Evolutionary conservation across 495 filamentous ascomycete species (phyloP).

Genomic region (Cladorrhinum samala): DNA sequence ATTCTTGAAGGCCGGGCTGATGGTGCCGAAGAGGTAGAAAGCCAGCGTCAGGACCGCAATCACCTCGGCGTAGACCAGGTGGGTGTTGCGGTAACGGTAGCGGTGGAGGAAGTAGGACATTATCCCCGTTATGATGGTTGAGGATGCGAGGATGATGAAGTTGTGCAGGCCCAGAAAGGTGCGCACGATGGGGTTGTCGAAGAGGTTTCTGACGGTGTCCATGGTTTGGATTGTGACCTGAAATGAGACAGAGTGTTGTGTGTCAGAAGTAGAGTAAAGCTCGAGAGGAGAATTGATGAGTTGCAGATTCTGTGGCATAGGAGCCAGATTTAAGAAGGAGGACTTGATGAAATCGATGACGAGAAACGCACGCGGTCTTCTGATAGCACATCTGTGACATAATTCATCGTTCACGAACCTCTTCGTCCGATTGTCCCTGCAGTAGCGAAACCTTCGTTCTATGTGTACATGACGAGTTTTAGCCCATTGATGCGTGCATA

Average conservation of each 20-base stretch:
- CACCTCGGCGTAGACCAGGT: constrained; percentile 20
- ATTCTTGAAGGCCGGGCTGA: constrained; percentile 11
- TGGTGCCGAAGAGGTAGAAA: constrained; percentile 5
- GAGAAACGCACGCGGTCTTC: too few species aligned
- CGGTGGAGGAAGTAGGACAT: constrained; percentile 20
- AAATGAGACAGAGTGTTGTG: background rate
- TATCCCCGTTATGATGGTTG: constrained; percentile 21
- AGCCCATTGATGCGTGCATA: too few species aligned
- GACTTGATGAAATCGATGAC: too few species aligned
- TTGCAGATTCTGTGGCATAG: too few species aligned
- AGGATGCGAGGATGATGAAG: constrained; percentile 22
- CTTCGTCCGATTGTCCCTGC: too few species aligned
- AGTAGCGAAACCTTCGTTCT: too few species aligned
- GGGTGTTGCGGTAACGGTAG: constrained; percentile 13
- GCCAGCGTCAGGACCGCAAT: constrained; percentile 11
- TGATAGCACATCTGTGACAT: too few species aligned
- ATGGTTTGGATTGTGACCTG: background rate
- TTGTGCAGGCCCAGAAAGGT: constrained; percentile 17
- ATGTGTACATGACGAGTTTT: too few species aligned
- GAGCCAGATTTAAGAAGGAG: too few species aligned
- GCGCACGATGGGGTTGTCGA: constrained; percentile 11
- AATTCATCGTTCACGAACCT: too few species aligned
- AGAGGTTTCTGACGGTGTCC: constrained; percentile 8
- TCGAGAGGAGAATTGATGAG: too few species aligned
- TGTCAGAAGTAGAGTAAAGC: too few species aligned